These are phyloP conservation scores for Kazachstania psychrophila DNA, from an alignment of 805 yeast genomes.

Conservation along the genomic window DNA sequence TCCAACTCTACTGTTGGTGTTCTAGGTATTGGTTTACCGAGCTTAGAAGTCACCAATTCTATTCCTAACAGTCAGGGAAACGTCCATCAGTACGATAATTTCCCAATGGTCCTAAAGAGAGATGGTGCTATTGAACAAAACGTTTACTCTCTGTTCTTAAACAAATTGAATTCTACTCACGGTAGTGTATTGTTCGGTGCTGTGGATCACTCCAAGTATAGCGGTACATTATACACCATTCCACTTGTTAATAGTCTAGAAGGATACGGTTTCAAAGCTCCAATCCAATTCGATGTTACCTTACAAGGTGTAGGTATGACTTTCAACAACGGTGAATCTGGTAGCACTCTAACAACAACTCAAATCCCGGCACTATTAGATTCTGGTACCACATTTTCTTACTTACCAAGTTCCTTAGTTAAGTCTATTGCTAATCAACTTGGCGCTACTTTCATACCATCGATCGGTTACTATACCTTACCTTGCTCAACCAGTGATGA, in stretches of 20 bases:
- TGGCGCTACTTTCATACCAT: slow-evolving; percentile 36
- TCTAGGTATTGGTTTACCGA: slow-evolving; percentile 61
- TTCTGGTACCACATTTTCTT: slow-evolving; percentile 45
- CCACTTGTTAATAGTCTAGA: slow-evolving; percentile 38
- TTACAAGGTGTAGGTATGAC: slow-evolving; percentile 24
- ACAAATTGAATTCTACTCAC: slow-evolving; percentile 31
- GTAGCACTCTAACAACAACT: slow-evolving; percentile 21
- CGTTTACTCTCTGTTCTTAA: slow-evolving; percentile 56
- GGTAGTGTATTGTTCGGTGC: slow-evolving; percentile 70
- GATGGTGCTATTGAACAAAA: slow-evolving; percentile 48
- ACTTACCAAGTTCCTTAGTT: slow-evolving; percentile 36
- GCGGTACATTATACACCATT: slow-evolving; percentile 41
- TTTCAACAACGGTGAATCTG: slow-evolving; percentile 1
- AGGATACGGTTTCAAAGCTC: slow-evolving; percentile 10
- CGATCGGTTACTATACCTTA: slow-evolving; percentile 38
- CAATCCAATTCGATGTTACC: slow-evolving; percentile 22
- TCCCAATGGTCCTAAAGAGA: slow-evolving; percentile 52
- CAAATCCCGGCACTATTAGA: slow-evolving; percentile 39
- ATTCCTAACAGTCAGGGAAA: slow-evolving; percentile 17
- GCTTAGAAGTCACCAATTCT: slow-evolving; percentile 54
- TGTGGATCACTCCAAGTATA: slow-evolving; percentile 53
- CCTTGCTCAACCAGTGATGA: slow-evolving; percentile 35
- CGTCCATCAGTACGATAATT: slow-evolving; percentile 46
- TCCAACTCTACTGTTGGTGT: slow-evolving; percentile 62
- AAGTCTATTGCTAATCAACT: slow-evolving; percentile 29